These are phyloP conservation scores for Colletotrichum australisinense DNA, from an alignment of 2,329 filamentous ascomycete species.

Conservation along the genomic window DNA sequence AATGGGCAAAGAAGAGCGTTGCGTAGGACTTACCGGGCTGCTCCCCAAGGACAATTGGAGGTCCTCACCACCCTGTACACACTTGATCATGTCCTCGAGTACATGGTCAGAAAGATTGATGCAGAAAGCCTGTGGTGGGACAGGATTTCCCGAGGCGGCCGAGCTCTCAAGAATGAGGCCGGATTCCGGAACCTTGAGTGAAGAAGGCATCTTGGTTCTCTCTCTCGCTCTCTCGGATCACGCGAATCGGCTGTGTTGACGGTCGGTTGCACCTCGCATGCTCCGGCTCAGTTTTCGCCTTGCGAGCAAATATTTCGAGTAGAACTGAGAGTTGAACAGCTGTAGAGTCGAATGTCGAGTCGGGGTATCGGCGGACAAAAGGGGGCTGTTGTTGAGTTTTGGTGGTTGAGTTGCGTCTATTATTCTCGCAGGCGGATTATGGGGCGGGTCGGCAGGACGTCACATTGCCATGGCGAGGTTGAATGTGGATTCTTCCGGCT, in stretches of 20 bases:
- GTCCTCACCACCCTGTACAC: conserved; percentile 65
- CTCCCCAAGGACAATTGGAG: conserved; percentile 69
- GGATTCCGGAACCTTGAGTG: conserved; percentile 66
- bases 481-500: conserved; percentile 8
- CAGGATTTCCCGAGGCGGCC: conserved; percentile 49
- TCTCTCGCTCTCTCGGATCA: conserved; percentile 15
- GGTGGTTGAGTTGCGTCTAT: conserved; percentile 19
- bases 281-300: conserved; percentile 10
- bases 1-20: not conserved
- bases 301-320: not conserved
- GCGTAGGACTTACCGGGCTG: conserved; percentile 64
- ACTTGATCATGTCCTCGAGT: conserved; percentile 72
- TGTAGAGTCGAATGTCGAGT: not conserved
- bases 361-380: not conserved
- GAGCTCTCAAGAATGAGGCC: conserved; percentile 69
- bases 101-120: conserved; percentile 67
- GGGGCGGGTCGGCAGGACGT: conserved; percentile 34
- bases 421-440: conserved; percentile 32
- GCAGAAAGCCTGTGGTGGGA: conserved; percentile 67
- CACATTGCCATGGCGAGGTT: conserved; percentile 30
- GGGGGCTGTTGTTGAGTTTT: not conserved
- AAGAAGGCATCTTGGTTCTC: conserved; percentile 55
- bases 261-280: conserved; percentile 28
- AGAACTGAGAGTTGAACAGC: not conserved
- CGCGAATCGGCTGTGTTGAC: conserved; percentile 17